phyloP scores from a whole-genome alignment of 371 early-diverging fungal species.

The Rhizopus sp. region DNA sequence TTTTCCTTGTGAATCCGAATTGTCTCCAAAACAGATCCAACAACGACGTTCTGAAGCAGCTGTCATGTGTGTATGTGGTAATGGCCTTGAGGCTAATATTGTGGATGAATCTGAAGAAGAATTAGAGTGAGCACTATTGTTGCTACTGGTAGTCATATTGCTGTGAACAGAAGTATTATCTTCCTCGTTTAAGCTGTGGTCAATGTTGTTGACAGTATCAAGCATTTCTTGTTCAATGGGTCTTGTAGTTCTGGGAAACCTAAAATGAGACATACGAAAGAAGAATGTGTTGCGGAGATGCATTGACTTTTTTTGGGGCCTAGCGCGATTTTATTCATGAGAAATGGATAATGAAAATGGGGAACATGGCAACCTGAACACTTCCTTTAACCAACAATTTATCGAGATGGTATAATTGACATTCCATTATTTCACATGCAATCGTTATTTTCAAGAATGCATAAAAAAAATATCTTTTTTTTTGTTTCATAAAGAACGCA shows the following conservation, averaged over 20 bases:
- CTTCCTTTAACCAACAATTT: too few species aligned
- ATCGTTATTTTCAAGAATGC: too few species aligned
- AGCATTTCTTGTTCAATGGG: slow-evolving; percentile 22
- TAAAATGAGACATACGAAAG: slow-evolving; percentile 25
- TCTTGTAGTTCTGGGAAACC: slow-evolving; percentile 19
- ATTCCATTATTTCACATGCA: too few species aligned
- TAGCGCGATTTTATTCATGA: slow-evolving; percentile 7
- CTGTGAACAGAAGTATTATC: neutral
- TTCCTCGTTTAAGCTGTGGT: neutral
- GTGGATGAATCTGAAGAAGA: slow-evolving; percentile 38
- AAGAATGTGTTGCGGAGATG: neutral
- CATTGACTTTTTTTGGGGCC: too few species aligned
- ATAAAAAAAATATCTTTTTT: too few species aligned
- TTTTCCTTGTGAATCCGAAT: slow-evolving; percentile 54
- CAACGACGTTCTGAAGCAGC: slow-evolving; percentile 37
- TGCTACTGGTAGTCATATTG: neutral
- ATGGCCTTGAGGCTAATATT: slow-evolving; percentile 31
- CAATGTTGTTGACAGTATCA: slow-evolving; percentile 14
- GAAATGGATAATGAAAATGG: neutral
- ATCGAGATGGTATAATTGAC: too few species aligned
- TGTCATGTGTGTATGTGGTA: neutral
- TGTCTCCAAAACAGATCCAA: slow-evolving; percentile 73
- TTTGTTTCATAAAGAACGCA: too few species aligned
- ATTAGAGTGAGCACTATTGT: neutral
- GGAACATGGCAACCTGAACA: neutral